Evolutionary conservation across 176 grass and related monocot genomes (phyloP).

Genomic region (sorghum (Sorghum bicolor)): DNA sequence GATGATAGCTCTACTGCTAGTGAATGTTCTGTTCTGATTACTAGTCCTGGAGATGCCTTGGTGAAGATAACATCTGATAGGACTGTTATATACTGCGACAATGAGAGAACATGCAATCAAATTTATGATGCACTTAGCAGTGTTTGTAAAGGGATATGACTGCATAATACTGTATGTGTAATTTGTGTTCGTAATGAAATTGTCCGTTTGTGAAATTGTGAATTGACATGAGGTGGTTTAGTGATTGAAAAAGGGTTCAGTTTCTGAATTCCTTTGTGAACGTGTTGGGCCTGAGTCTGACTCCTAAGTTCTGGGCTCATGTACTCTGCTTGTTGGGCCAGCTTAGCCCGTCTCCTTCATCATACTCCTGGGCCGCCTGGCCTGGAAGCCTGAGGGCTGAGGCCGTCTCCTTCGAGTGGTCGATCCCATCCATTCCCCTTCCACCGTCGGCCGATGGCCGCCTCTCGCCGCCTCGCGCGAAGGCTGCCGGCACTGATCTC

Average conservation of each 20-base stretch:
- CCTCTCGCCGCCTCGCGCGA: constrained; percentile 57
- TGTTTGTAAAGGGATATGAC: constrained; percentile 55
- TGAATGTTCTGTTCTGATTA: constrained; percentile 37
- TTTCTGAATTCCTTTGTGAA: no score
- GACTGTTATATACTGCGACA: constrained; percentile 51
- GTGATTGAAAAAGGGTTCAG: neutral
- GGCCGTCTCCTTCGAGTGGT: neutral
- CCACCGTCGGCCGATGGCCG: constrained; percentile 26
- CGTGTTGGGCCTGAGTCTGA: neutral
- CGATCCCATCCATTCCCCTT: neutral
- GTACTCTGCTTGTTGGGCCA: neutral
- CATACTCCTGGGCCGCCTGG: neutral
- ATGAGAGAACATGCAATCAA: constrained; percentile 25
- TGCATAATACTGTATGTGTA: neutral
- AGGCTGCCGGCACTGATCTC: constrained; percentile 64
- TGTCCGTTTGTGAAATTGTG: neutral
- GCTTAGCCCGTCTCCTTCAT: neutral
- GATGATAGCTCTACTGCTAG: neutral
- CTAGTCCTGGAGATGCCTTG: constrained; percentile 48
- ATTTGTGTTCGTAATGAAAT: neutral
- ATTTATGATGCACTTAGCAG: constrained; percentile 53
- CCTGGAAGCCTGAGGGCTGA: neutral
- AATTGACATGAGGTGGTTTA: neutral
- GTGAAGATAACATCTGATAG: constrained; percentile 33
- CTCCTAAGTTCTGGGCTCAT: neutral